phyloP scores from a whole-genome alignment of 1,284 basidiomycete genomes.

The Tylopilus sp. region DNA sequence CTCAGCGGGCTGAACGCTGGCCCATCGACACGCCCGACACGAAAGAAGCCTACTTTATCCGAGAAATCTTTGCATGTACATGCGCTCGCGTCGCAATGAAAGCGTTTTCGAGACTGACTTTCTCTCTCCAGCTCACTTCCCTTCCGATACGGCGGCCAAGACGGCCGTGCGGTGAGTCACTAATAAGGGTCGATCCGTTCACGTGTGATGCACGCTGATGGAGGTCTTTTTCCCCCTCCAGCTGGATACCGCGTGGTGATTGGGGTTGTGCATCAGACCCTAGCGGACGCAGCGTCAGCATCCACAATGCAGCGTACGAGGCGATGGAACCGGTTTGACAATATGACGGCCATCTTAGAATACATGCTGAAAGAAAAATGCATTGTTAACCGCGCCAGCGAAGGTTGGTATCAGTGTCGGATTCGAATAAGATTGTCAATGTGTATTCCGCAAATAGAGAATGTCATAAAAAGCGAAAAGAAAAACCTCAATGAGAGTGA shows the following conservation, averaged over 20 bases:
- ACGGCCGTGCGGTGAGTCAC: conserved; percentile 85
- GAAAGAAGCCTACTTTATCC: conserved; percentile 96
- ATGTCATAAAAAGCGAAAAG: conserved; percentile 29
- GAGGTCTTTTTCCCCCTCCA: conserved; percentile 26
- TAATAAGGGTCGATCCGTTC: conserved; percentile 17
- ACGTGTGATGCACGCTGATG: conserved; percentile 12
- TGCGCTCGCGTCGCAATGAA: conserved; percentile 28
- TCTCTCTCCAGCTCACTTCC: conserved; percentile 63
- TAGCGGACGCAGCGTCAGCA: conserved; percentile 91
- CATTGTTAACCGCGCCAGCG: conserved; percentile 21
- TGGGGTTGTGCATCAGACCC: conserved; percentile 97
- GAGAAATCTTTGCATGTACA: conserved; percentile 89
- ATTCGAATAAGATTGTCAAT: conserved; percentile 34
- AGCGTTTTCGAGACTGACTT: conserved; percentile 2
- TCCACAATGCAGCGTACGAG: conserved; percentile 90
- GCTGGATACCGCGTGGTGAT: conserved; percentile 91
- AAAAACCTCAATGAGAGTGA: conserved; percentile 32
- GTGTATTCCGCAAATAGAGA: conserved; percentile 37
- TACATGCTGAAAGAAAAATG: conserved; percentile 21
- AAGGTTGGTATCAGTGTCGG: conserved; percentile 27
- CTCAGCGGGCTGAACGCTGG: conserved; percentile 75
- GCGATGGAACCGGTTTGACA: conserved; percentile 12
- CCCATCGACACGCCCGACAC: conserved; percentile 86
- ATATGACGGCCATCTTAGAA: conserved; percentile 10
- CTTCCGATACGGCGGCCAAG: conserved; percentile 78